These are phyloP conservation scores for Hibiscus mutabilis DNA, from an alignment of 345 rosid genomes.

Conservation along the genomic window DNA sequence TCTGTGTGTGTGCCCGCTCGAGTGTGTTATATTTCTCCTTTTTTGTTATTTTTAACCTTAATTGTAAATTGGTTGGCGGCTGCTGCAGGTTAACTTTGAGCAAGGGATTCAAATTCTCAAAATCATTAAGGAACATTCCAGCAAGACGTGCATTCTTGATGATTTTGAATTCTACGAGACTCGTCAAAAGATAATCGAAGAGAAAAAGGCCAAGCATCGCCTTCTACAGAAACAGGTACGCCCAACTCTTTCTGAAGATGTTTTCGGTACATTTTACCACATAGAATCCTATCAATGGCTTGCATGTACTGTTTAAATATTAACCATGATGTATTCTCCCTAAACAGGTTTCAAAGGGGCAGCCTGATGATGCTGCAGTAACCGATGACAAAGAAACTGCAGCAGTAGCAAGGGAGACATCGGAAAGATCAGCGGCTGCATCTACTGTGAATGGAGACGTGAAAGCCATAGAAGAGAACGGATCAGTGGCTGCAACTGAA, in stretches of 20 bases:
- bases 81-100: constrained; percentile 45
- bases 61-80: neutral
- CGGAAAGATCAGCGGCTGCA: constrained; percentile 6
- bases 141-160: constrained; percentile 50
- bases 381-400: constrained; percentile 8
- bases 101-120: constrained; percentile 45
- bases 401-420: constrained; percentile 10
- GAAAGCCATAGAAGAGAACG: constrained; percentile 21
- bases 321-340: neutral
- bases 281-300: neutral
- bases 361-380: constrained; percentile 9
- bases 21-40: neutral
- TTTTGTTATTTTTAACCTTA: neutral
- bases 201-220: constrained; percentile 40
- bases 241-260: neutral
- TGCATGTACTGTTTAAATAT: neutral
- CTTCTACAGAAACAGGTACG: constrained; percentile 50
- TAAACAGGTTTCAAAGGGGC: constrained; percentile 23
- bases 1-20: neutral
- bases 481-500: constrained; percentile 16
- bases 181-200: constrained; percentile 43
- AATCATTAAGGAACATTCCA: constrained; percentile 42
- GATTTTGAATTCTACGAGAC: constrained; percentile 57
- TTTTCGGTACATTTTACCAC: neutral
- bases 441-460: constrained; percentile 22